These are phyloP conservation scores for Auxenochlorella pyrenoidosa DNA, from an alignment of 139 green algal species.

Conservation along the genomic window DNA sequence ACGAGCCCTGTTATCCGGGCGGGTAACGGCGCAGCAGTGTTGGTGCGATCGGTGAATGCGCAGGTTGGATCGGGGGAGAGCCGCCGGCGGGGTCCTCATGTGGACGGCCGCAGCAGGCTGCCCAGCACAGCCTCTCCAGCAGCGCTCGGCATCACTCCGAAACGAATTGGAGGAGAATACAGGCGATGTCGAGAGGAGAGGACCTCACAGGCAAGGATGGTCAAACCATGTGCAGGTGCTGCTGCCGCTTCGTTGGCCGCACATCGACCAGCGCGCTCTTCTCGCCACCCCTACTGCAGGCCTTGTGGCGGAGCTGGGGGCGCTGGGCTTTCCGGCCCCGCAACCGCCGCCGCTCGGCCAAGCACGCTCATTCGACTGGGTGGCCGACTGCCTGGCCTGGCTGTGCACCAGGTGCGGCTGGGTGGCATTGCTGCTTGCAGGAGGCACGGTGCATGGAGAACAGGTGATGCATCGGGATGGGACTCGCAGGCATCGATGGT, in stretches of 20 bases:
- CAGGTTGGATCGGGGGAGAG: background rate
- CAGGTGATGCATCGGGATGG: background rate
- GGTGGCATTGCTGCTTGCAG: background rate
- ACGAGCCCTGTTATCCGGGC: no score
- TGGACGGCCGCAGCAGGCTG: background rate
- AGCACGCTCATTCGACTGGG: slow-evolving; percentile 85
- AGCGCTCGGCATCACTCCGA: background rate
- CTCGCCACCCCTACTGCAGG: background rate
- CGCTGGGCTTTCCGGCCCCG: slow-evolving; percentile 4
- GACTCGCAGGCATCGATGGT: background rate
- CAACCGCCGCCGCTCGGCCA: background rate
- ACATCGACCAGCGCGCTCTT: no score
- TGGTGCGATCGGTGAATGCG: no score
- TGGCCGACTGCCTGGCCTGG: slow-evolving; percentile 87
- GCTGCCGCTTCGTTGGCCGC: no score
- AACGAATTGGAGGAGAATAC: background rate
- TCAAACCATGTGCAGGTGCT: background rate
- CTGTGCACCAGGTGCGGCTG: slow-evolving; percentile 69
- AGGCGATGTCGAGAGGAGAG: background rate
- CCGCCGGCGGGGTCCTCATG: background rate
- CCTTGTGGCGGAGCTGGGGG: slow-evolving; percentile 7
- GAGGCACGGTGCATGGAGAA: background rate
- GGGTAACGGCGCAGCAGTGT: no score
- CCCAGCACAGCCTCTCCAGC: background rate
- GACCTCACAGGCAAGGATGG: background rate